Conservation (phyloP, 2,329 filamentous ascomycete species). For the Xylaria digitata region DNA sequence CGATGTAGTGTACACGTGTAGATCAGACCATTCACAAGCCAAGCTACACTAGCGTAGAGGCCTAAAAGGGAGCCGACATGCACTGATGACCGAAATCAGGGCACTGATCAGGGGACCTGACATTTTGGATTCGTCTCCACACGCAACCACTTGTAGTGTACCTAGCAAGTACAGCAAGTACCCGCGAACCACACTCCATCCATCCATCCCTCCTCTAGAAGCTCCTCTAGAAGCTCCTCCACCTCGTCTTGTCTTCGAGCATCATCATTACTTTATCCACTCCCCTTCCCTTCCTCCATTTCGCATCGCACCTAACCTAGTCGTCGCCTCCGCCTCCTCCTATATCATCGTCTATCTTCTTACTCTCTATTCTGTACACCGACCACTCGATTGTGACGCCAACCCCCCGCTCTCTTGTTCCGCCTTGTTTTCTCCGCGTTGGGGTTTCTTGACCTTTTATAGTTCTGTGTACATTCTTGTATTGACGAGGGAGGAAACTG, state of each 20-base stretch:
- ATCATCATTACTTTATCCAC: constrained; percentile 36
- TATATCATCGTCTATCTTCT: constrained; percentile 4
- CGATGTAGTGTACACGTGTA: background rate
- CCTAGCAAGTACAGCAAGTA: constrained; percentile 1
- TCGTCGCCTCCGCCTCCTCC: constrained; percentile 19
- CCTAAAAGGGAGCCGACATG: background rate
- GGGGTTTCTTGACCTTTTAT: constrained; percentile 15
- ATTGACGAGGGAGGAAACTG: constrained; percentile 10
- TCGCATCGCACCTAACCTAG: constrained; percentile 31
- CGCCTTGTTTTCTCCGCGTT: constrained; percentile 9
- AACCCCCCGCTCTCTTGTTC: background rate
- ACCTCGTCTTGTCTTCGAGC: constrained; percentile 19
- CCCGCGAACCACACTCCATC: constrained; percentile 8
- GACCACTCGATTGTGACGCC: background rate
- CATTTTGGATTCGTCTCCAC: constrained; percentile 2
- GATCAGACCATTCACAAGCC: constrained; percentile 7
- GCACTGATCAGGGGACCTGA: constrained; percentile 7
- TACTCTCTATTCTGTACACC: background rate
- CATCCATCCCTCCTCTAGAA: background rate
- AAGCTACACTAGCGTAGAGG: background rate
- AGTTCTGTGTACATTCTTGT: constrained; percentile 11
- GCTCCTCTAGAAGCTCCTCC: background rate
- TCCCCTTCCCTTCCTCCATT: constrained; percentile 34
- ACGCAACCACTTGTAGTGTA: background rate
- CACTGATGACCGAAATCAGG: constrained; percentile 10